A percentile compares a stretch with the other conserved stretches of the same genome.
phyloP scores from a whole-genome alignment of 805 yeast species.

The Zygotorulaspora sp. region DNA sequence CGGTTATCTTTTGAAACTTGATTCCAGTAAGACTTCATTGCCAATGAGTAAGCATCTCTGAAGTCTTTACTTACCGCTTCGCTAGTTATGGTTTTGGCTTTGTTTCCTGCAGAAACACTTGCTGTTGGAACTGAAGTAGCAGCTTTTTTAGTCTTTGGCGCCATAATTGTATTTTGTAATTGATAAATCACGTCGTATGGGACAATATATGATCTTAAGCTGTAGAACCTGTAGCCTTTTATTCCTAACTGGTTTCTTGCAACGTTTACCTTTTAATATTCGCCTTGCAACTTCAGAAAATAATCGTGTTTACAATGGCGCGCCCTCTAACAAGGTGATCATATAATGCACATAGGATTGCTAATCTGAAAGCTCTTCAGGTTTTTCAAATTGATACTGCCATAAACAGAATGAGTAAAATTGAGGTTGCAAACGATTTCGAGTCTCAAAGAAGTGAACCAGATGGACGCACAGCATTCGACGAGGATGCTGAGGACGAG shows the following conservation, averaged over 20 bases:
- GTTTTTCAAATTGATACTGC: no score
- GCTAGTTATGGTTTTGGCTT: conserved; percentile 5
- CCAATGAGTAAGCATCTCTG: conserved; percentile 25
- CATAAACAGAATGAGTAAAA: background rate
- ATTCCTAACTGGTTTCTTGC: no score
- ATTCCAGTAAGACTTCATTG: conserved; percentile 23
- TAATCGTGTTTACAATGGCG: no score
- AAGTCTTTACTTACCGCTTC: conserved; percentile 22
- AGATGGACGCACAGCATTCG: conserved; percentile 8
- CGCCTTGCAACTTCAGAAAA: no score
- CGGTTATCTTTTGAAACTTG: conserved; percentile 38
- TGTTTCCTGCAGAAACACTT: background rate
- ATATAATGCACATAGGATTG: no score
- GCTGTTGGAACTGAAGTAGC: conserved; percentile 3
- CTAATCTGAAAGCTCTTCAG: no score
- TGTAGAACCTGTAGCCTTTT: no score
- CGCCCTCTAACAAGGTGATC: no score
- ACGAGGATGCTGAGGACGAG: conserved; percentile 29
- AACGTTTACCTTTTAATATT: no score
- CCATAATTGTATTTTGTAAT: no score
- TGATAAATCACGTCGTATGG: no score
- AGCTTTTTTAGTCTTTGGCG: conserved; percentile 9
- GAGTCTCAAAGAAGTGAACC: background rate
- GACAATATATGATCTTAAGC: no score
- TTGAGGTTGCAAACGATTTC: background rate